Conservation (phyloP, 2,329 filamentous ascomycete genomes). For the Thielaviopsis musarum region DNA sequence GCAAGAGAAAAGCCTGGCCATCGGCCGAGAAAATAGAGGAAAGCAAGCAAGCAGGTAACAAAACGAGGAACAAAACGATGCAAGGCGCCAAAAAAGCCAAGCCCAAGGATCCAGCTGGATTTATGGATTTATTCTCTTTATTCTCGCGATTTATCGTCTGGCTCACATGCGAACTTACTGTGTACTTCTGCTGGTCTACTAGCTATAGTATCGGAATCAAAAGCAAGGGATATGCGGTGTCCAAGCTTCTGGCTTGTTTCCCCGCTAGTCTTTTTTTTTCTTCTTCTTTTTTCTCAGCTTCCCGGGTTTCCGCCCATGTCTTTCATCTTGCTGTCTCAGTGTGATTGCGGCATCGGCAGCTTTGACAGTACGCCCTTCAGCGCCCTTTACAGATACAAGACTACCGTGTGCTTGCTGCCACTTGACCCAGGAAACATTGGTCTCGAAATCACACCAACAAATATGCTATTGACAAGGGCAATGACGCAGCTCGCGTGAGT, state of each 20-base stretch:
- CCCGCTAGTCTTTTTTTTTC: background rate
- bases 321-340: too few relatives aligned
- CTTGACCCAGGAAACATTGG: too few relatives aligned
- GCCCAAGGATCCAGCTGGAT: background rate
- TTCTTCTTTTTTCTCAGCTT: background rate
- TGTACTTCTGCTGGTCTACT: background rate
- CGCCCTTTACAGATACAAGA: too few relatives aligned
- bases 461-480: background rate
- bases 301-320: too few relatives aligned
- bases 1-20: background rate
- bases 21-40: background rate
- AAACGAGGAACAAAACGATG: background rate
- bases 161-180: background rate
- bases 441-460: too few relatives aligned
- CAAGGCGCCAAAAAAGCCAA: background rate
- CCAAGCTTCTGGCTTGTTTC: background rate
- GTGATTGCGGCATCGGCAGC: too few relatives aligned
- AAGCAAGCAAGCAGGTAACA: background rate
- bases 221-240: background rate
- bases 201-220: background rate
- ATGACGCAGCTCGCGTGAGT: constrained; percentile 1
- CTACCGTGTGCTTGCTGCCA: too few relatives aligned
- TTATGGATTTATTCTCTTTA: background rate
- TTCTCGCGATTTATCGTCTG: background rate
- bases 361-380: too few relatives aligned